Conservation (phyloP, 805 yeast genomes). For the Yamadazyma takamatsuzukensis region DNA sequence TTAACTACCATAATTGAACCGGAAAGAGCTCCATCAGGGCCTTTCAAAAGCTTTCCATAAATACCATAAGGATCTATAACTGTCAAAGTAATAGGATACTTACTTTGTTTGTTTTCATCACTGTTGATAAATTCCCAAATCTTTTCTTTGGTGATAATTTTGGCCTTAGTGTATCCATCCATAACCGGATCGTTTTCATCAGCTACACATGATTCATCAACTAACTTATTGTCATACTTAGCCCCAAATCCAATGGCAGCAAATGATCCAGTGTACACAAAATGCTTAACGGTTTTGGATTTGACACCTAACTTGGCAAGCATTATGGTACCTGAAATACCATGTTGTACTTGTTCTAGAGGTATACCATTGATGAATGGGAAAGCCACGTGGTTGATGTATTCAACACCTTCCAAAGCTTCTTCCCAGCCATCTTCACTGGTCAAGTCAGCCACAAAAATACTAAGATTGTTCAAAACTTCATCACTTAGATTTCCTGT, state of each 20-base stretch:
- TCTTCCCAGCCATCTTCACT: conserved; percentile 4
- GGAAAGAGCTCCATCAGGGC: not conserved
- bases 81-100: conserved; percentile 3
- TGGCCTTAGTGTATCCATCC: conserved; percentile 6
- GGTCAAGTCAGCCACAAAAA: conserved; percentile 4
- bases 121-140: conserved; percentile 9
- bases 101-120: conserved; percentile 4
- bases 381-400: conserved; percentile 10
- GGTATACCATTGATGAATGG: conserved; percentile 5
- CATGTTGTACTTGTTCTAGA: conserved; percentile 8
- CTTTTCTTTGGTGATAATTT: conserved; percentile 6
- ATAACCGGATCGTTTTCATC: not conserved
- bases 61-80: conserved; percentile 7
- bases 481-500: not conserved
- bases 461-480: conserved; percentile 1
- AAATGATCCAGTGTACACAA: conserved; percentile 8
- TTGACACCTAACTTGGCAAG: conserved; percentile 2
- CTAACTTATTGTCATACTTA: conserved; percentile 1
- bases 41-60: conserved; percentile 7
- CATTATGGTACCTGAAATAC: conserved; percentile 6
- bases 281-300: conserved; percentile 3
- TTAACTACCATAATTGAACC: too few species aligned
- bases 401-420: conserved; percentile 4
- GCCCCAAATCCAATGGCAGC: conserved; percentile 5
- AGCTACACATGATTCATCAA: conserved; percentile 3